A percentile compares a stretch with the other conserved stretches of the same genome.
phyloP scores from a whole-genome alignment of 2,329 filamentous ascomycete species.

The Penicillium sp. region DNA sequence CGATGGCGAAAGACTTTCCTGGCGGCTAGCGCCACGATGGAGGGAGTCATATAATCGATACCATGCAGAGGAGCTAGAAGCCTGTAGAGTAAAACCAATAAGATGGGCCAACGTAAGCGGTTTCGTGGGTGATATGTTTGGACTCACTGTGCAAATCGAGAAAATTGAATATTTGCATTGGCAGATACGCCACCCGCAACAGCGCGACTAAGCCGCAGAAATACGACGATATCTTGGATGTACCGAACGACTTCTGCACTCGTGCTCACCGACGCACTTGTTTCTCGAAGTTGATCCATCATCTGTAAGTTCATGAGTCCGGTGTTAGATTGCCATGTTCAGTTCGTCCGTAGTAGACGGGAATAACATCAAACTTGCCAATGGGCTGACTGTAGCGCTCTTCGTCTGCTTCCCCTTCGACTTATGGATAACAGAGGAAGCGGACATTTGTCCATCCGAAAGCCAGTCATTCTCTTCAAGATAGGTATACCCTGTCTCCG shows the following conservation, averaged over 20 bases:
- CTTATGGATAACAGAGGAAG: conserved; percentile 39
- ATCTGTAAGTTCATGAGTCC: conserved; percentile 20
- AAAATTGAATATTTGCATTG: conserved; percentile 73
- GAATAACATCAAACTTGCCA: conserved; percentile 16
- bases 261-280: conserved; percentile 59
- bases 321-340: conserved; percentile 1
- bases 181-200: conserved; percentile 76
- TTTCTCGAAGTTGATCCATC: conserved; percentile 60
- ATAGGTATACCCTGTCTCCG: conserved; percentile 69
- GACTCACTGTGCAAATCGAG: conserved; percentile 59
- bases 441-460: conserved; percentile 35
- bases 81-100: conserved; percentile 14
- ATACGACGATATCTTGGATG: conserved; percentile 81
- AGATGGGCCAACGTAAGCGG: background rate
- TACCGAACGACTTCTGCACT: conserved; percentile 80
- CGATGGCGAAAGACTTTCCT: conserved; percentile 87
- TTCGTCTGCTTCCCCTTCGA: conserved; percentile 19
- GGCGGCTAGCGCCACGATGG: conserved; percentile 76
- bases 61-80: conserved; percentile 75
- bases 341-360: background rate
- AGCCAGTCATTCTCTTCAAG: conserved; percentile 60
- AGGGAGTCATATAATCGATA: conserved; percentile 77
- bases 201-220: conserved; percentile 82
- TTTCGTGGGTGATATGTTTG: background rate
- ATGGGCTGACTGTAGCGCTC: conserved; percentile 21